Percentiles rank a stretch among this genome's conserved stretches.
phyloP scores from a whole-genome alignment of 148 eudicot genomes.

The Diospyros lotus region DNA sequence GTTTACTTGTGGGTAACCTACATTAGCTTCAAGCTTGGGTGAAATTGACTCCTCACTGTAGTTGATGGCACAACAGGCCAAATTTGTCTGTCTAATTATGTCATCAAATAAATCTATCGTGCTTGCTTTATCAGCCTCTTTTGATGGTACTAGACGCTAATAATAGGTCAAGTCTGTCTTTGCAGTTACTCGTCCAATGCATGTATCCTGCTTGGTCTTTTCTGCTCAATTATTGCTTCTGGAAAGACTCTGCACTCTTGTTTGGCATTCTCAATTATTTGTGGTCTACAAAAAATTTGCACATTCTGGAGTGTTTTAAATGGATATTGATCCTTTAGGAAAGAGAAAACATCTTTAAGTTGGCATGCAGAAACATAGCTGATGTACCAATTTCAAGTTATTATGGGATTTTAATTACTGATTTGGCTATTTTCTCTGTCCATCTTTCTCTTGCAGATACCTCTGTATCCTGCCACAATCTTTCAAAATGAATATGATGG shows the following conservation, averaged over 20 bases:
- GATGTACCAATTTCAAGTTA: not conserved
- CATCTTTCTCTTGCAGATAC: slow-evolving; percentile 44
- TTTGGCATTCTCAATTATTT: not conserved
- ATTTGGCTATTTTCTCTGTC: not conserved
- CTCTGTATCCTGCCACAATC: slow-evolving; percentile 73
- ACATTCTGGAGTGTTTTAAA: too few species aligned
- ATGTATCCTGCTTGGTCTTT: not conserved
- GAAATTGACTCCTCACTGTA: not conserved
- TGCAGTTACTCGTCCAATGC: too few species aligned
- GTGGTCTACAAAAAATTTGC: not conserved
- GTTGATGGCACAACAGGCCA: not conserved
- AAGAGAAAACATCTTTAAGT: too few species aligned
- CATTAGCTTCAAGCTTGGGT: too few species aligned
- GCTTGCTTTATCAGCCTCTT: too few species aligned
- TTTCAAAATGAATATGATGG: slow-evolving; percentile 82
- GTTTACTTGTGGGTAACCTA: not conserved
- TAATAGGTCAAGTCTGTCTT: too few species aligned
- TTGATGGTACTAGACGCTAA: too few species aligned
- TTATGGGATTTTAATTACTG: not conserved
- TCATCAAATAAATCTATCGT: not conserved
- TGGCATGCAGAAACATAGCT: too few species aligned
- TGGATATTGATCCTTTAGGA: too few species aligned
- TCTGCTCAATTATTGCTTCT: too few species aligned
- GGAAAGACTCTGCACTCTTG: too few species aligned
- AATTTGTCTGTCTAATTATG: not conserved